Evolutionary conservation across 2,329 filamentous ascomycete genomes (phyloP).

Genomic region (Talaromyces sp.): DNA sequence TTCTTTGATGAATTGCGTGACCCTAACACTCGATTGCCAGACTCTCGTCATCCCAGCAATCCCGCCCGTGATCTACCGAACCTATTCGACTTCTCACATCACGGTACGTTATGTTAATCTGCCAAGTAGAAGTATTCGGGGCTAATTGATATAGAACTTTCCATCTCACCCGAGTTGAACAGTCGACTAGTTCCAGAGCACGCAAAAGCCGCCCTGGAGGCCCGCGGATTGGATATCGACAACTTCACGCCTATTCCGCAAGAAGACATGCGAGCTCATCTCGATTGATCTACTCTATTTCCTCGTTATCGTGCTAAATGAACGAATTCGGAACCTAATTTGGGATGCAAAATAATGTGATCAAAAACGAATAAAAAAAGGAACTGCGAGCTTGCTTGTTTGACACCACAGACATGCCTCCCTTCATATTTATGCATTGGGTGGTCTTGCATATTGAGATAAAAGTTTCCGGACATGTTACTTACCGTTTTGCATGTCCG

Average conservation of each 20-base stretch:
- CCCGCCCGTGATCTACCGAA: slow-evolving; percentile 76
- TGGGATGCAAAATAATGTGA: slow-evolving; percentile 34
- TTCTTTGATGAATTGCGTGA: slow-evolving; percentile 98
- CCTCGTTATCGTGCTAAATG: slow-evolving; percentile 16
- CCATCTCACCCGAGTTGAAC: slow-evolving; percentile 88
- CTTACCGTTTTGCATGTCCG: slow-evolving; percentile 28
- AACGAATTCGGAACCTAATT: slow-evolving; percentile 30
- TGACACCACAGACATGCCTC: slow-evolving; percentile 26
- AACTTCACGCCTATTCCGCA: slow-evolving; percentile 87
- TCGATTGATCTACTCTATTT: slow-evolving; percentile 66
- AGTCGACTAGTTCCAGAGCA: slow-evolving; percentile 81
- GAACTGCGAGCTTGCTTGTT: slow-evolving; percentile 30
- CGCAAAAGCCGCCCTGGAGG: slow-evolving; percentile 68
- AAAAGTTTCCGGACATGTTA: slow-evolving; percentile 26
- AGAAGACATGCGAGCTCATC: slow-evolving; percentile 94
- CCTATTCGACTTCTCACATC: slow-evolving; percentile 89
- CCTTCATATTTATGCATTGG: slow-evolving; percentile 32
- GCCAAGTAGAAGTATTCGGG: neutral
- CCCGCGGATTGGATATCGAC: slow-evolving; percentile 84
- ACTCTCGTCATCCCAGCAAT: slow-evolving; percentile 85
- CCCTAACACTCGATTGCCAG: slow-evolving; percentile 83
- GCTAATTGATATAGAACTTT: slow-evolving; percentile 66
- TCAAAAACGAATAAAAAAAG: slow-evolving; percentile 18
- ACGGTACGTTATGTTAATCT: slow-evolving; percentile 68
- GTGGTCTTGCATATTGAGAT: slow-evolving; percentile 31